Conservation (phyloP, 1,139 yeast genomes). For the Blastobotrys ciferrii region DNA sequence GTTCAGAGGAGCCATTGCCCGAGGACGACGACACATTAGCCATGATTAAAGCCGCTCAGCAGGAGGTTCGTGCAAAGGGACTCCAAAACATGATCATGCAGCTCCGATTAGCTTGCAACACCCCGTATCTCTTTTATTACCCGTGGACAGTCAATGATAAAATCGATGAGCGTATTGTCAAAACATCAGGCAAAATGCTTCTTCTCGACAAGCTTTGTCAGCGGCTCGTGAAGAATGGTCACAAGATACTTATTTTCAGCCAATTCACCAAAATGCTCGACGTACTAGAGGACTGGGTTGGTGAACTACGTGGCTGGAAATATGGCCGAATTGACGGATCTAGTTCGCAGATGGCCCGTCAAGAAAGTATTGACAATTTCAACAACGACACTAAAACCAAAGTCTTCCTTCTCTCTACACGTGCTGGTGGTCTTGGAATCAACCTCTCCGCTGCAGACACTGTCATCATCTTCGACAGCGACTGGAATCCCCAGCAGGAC, state of each 20-base stretch:
- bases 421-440: slow-evolving; percentile 94
- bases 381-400: slow-evolving; percentile 33
- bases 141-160: slow-evolving; percentile 56
- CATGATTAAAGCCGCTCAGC: slow-evolving; percentile 29
- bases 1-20: slow-evolving; percentile 8
- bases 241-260: slow-evolving; percentile 74
- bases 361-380: slow-evolving; percentile 60
- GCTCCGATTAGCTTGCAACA: slow-evolving; percentile 75
- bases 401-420: slow-evolving; percentile 75
- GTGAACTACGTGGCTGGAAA: slow-evolving; percentile 43
- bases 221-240: slow-evolving; percentile 48
- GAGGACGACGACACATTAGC: slow-evolving; percentile 13
- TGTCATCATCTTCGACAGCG: slow-evolving; percentile 85
- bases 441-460: slow-evolving; percentile 86
- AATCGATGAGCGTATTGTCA: slow-evolving; percentile 43
- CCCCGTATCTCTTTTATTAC: slow-evolving; percentile 78
- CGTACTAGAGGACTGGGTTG: slow-evolving; percentile 67
- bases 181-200: slow-evolving; percentile 69
- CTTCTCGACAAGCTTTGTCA: slow-evolving; percentile 62
- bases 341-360: slow-evolving; percentile 62
- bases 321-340: slow-evolving; percentile 77
- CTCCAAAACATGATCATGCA: slow-evolving; percentile 77
- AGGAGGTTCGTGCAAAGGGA: slow-evolving; percentile 43
- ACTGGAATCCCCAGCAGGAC: slow-evolving; percentile 98
- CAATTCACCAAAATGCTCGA: slow-evolving; percentile 83